Conservation (phyloP, 345 rosid species). For the Carallia pectinifolia region DNA sequence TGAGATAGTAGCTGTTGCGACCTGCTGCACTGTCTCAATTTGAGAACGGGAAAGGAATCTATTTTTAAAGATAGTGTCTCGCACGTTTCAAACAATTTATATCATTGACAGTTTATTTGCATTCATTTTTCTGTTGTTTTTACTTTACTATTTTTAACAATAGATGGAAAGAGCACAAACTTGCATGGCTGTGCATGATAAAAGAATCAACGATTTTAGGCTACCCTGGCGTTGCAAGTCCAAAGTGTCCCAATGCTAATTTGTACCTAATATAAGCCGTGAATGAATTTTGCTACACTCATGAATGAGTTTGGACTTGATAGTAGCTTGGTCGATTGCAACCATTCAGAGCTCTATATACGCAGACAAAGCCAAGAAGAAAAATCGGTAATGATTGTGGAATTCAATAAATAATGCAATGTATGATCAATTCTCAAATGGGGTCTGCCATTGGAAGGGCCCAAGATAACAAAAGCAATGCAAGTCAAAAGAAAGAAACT, state of each 20-base stretch:
- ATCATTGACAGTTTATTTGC: too few species aligned
- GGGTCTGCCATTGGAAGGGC: background rate
- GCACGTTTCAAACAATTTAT: too few species aligned
- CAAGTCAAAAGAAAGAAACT: background rate
- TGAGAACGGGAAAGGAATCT: too few species aligned
- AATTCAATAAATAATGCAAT: slow-evolving; percentile 6
- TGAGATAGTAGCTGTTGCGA: too few species aligned
- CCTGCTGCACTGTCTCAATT: too few species aligned
- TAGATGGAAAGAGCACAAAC: background rate
- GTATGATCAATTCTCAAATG: background rate
- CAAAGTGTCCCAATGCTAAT: background rate
- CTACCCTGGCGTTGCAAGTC: background rate
- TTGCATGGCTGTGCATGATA: background rate
- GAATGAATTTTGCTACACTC: background rate
- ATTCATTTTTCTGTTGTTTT: too few species aligned
- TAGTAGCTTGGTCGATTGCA: background rate
- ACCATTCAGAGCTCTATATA: background rate
- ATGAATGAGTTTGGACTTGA: background rate
- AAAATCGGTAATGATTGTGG: background rate
- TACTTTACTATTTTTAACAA: too few species aligned
- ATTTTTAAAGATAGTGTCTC: too few species aligned
- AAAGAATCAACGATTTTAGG: background rate
- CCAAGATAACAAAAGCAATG: background rate
- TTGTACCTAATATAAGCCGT: background rate
- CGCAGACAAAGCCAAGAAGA: background rate